Evolutionary conservation across 345 rosid genomes (phyloP).

Genomic region (Brassica carinata): DNA sequence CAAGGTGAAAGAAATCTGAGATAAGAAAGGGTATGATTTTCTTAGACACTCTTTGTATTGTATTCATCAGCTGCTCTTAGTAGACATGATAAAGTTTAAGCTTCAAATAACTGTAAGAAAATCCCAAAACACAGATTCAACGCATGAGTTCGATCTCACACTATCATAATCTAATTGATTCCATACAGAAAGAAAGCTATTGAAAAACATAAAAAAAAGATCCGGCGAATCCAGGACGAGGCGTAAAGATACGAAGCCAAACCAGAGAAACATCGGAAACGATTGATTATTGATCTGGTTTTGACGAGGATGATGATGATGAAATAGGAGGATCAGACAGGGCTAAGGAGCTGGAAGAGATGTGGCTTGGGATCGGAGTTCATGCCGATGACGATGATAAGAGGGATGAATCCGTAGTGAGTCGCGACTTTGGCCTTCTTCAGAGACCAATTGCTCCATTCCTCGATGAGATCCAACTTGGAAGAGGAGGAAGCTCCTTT

Average conservation of each 20-base stretch:
- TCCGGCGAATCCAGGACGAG: slow-evolving; percentile 20
- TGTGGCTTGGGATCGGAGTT: slow-evolving; percentile 94
- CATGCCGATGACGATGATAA: slow-evolving; percentile 86
- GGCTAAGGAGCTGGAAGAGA: slow-evolving; percentile 82
- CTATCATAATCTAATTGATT: slow-evolving; percentile 8
- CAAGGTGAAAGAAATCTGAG: too few relatives aligned
- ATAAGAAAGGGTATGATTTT: too few relatives aligned
- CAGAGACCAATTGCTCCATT: slow-evolving; percentile 87
- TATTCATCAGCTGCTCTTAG: too few relatives aligned
- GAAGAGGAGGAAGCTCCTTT: slow-evolving; percentile 44
- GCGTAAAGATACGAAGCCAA: background rate
- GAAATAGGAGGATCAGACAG: slow-evolving; percentile 49
- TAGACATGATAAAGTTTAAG: too few relatives aligned
- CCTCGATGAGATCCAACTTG: slow-evolving; percentile 55
- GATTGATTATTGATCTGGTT: background rate
- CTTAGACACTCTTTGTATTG: too few relatives aligned
- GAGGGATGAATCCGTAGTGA: slow-evolving; percentile 94
- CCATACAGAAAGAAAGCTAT: slow-evolving; percentile 29
- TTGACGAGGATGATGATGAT: slow-evolving; percentile 2
- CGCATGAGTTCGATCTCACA: slow-evolving; percentile 20
- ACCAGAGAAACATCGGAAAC: slow-evolving; percentile 7
- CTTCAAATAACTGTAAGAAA: background rate
- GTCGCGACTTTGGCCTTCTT: slow-evolving; percentile 83
- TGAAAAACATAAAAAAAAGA: slow-evolving; percentile 16
- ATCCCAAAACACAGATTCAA: slow-evolving; percentile 3